Base-by-base conservation (phyloP, 352 stramenopile species). In the Plasmopara muralis region DNA sequence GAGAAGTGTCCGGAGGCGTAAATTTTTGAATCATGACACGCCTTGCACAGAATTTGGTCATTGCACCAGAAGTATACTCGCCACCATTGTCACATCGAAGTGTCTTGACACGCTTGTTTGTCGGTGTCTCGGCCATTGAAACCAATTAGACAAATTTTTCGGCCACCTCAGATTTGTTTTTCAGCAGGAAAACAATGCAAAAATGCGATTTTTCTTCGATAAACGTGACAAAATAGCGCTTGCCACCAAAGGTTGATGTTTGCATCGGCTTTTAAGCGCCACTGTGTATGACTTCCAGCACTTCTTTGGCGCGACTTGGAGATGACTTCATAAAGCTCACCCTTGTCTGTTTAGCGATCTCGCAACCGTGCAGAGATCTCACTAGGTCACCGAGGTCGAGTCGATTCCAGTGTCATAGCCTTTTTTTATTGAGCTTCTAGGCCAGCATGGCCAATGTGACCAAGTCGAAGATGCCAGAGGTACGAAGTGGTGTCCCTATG, bases 111-210 rank as follows among this genome's bases (percentile, higher is more conserved):
- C 20, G 38, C 3, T 35, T 38, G 16, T 47, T 48, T 2, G 53
- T 62, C 34, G 58, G 47, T 16, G 47, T 67, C 46, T 62, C 43
- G 0, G 46, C 20, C 20, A 25, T 3, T 3, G 42, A 10, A 46
- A 55, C 0, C 47, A 66, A 57, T 29, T 58, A 34, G 0, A 43
- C 53, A 28, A 66, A 62, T 37, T 62, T 63, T 49, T 20, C 38
- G 7, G 38, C 38, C 39, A 57, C 48, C 25, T 62, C 43, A 2
- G 48, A 57, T 25, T 55, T 61, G n/a, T 55, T 59, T 35, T 37
- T 31, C 7, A 60, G 14, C n/a, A 60, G 29, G 4, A 35, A 56
- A 8, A 57, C 53, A 18, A 53, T 38, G 9, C 30, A 34, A 34
- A 34, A 34, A 34, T 34, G 30, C 5, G 30, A 5, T 9, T 9